Evolutionary conservation across 805 yeast species (phyloP), one percentile per base, ranked within the genome.

Genomic region (Dipodascopsis uninucleata): DNA sequence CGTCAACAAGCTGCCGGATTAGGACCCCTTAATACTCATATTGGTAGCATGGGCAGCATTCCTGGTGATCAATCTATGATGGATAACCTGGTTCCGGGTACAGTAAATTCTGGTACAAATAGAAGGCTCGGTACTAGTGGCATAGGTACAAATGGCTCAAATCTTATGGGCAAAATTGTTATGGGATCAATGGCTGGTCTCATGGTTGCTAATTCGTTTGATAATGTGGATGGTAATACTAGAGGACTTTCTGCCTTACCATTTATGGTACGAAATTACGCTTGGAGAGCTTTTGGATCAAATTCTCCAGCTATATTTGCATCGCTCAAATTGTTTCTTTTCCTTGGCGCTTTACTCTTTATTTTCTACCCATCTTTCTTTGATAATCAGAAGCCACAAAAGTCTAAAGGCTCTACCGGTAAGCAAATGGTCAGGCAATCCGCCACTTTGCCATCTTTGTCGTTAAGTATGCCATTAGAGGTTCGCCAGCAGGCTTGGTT

Each of bases 131-230:
- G 7, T 7, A 12, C 7, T 12, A 31, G 7, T 12, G 14, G 21
- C 40, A 36, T 5, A 17, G 28, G 22, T 16, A 22, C 12, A 3
- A 10, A 3, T 12, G 36, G 40, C 38, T 9, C 40, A 10, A 49
- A 49, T 28, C 36, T 43, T 34, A 39, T 55, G 43, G 52, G 63
- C 42, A 64, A 63, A 45, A 51, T 57, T 23, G 51, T 65, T 59
- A 58, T 65, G 61, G 61, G 65, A 23, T 48, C 66, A 3, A 63
- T 65, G 69, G 68, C 69, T 5, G 68, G 67, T 12, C 41, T 64
- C 48, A 60, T 64, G 62, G 63, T 59, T 24, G 52, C 45, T 16
- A 50, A 50, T 40, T 46, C 55, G 23, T 51, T 43, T 28, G 39
- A 32, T 22, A 50, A 51, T 28, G 44, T 39, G 24, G 54, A 49